Percentiles rank a stretch among this genome's conserved stretches.
Evolutionary conservation across 2,329 filamentous ascomycete species (phyloP).

Genomic region (Penicillium concentricum): DNA sequence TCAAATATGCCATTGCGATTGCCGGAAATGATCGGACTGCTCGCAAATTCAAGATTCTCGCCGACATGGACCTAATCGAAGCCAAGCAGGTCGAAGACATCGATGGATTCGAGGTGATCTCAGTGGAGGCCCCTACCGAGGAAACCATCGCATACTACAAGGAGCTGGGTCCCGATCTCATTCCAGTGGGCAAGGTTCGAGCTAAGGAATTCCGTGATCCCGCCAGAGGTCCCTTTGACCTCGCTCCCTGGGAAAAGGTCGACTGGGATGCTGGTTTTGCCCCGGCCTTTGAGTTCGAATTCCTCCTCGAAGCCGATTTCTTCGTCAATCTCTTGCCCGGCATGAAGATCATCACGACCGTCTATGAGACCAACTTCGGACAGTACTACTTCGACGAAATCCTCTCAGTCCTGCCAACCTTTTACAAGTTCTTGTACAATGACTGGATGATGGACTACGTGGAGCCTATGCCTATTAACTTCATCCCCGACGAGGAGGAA

Average conservation of each 20-base stretch:
- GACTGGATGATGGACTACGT: constrained; percentile 68
- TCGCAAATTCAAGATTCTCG: constrained; percentile 41
- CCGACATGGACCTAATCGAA: constrained; percentile 34
- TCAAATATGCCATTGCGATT: constrained; percentile 52
- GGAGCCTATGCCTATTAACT: constrained; percentile 44
- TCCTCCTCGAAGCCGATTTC: constrained; percentile 67
- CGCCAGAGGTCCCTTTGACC: constrained; percentile 37
- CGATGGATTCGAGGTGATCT: constrained; percentile 61
- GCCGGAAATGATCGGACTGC: constrained; percentile 40
- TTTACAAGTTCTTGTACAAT: constrained; percentile 66
- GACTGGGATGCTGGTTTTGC: constrained; percentile 22
- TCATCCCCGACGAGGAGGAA: background rate
- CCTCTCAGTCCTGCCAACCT: constrained; percentile 57
- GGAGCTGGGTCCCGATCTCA: constrained; percentile 43
- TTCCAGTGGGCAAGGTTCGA: constrained; percentile 53
- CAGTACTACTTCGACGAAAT: constrained; percentile 64
- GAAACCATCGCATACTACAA: constrained; percentile 51
- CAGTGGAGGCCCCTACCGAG: constrained; percentile 49
- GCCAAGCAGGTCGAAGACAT: constrained; percentile 50
- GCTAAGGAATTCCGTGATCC: constrained; percentile 53
- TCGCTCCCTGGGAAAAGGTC: constrained; percentile 32
- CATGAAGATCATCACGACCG: constrained; percentile 58
- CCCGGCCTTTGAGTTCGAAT: constrained; percentile 44
- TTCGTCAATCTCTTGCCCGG: constrained; percentile 61
- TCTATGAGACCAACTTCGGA: constrained; percentile 60